phyloP scores from a whole-genome alignment of 345 rosid species.

The Hevea brasiliensis region DNA sequence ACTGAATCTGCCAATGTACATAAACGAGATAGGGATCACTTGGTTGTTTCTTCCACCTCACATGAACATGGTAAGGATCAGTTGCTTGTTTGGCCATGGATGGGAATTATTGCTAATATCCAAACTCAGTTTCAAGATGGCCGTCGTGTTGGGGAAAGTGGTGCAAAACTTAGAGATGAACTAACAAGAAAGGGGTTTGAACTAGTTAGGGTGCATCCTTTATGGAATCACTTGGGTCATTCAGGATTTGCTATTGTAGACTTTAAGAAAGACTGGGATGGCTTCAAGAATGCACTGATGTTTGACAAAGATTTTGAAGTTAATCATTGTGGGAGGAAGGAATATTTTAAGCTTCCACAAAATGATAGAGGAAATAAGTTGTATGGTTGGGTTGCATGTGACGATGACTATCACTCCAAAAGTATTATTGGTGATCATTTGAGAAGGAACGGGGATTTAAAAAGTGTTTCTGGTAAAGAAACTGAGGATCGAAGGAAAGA shows the following conservation, averaged over 20 bases:
- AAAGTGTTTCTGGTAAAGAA: slow-evolving; percentile 44
- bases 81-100: slow-evolving; percentile 64
- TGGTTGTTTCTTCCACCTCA: background rate
- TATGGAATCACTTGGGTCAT: slow-evolving; percentile 57
- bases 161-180: slow-evolving; percentile 50
- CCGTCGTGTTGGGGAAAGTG: slow-evolving; percentile 54
- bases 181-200: slow-evolving; percentile 53
- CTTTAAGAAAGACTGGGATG: slow-evolving; percentile 57
- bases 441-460: slow-evolving; percentile 54
- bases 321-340: slow-evolving; percentile 47
- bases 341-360: slow-evolving; percentile 25
- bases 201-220: slow-evolving; percentile 56
- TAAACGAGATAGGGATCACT: background rate
- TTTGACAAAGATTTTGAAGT: slow-evolving; percentile 51
- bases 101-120: slow-evolving; percentile 69
- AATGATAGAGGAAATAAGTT: slow-evolving; percentile 33
- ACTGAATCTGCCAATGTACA: background rate
- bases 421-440: slow-evolving; percentile 45
- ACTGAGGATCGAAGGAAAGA: slow-evolving; percentile 49
- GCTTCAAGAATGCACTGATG: slow-evolving; percentile 52
- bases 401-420: slow-evolving; percentile 43
- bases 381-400: slow-evolving; percentile 76
- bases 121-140: slow-evolving; percentile 41
- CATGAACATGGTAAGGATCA: slow-evolving; percentile 14
- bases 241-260: slow-evolving; percentile 69